Percentiles rank a stretch among this genome's conserved stretches.
These are phyloP conservation scores for Calonectria leucothoes DNA, from an alignment of 2,329 filamentous ascomycete genomes.

Conservation along the genomic window DNA sequence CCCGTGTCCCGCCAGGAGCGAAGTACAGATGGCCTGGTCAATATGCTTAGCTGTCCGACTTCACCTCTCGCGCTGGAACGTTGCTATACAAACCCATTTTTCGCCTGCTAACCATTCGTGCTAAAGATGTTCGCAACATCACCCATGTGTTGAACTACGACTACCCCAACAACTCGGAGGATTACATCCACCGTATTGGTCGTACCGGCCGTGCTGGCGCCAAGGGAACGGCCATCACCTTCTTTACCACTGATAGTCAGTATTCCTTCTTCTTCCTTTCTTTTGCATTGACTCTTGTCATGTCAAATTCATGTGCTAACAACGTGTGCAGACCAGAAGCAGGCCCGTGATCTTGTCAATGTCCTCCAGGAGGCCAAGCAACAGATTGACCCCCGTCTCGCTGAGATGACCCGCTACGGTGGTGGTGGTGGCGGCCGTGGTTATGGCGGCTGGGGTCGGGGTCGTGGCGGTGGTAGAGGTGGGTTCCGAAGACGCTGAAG, in stretches of 20 bases:
- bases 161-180: slow-evolving; percentile 99
- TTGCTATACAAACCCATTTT: slow-evolving; percentile 66
- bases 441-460: slow-evolving; percentile 77
- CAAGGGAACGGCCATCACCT: slow-evolving; percentile 95
- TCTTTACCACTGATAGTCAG: slow-evolving; percentile 99
- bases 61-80: slow-evolving; percentile 67
- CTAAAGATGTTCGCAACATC: slow-evolving; percentile 99
- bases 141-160: slow-evolving; percentile 99
- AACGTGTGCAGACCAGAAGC: slow-evolving; percentile 77
- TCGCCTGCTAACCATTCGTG: slow-evolving; percentile 81
- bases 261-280: too few relatives aligned
- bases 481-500: slow-evolving; percentile 52
- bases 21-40: slow-evolving; percentile 61
- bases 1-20: slow-evolving; percentile 67
- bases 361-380: slow-evolving; percentile 98
- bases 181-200: slow-evolving; percentile 97
- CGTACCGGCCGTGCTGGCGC: slow-evolving; percentile 96
- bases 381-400: slow-evolving; percentile 94
- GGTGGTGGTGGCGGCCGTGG: slow-evolving; percentile 83
- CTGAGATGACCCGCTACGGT: slow-evolving; percentile 94
- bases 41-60: slow-evolving; percentile 61
- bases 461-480: slow-evolving; percentile 67
- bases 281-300: background rate
- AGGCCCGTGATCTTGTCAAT: slow-evolving; percentile 94
- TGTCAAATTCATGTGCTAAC: slow-evolving; percentile 47